Evolutionary conservation across 352 stramenopile species (phyloP).

Genomic region (Globisporangium nagaii): DNA sequence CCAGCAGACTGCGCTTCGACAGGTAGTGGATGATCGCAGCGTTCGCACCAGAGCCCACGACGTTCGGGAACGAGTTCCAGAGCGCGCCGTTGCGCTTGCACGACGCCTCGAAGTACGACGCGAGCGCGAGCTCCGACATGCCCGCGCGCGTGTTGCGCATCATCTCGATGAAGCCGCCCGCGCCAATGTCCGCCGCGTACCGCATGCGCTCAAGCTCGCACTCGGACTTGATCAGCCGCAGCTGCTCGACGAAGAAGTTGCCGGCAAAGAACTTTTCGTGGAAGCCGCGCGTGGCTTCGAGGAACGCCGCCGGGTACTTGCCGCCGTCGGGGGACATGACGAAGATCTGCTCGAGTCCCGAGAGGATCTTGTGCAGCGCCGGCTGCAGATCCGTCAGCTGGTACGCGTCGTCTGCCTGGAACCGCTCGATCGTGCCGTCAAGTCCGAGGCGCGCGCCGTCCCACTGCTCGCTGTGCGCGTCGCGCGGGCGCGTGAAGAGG

Average conservation of each 20-base stretch:
- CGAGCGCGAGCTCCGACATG: conserved; percentile 72
- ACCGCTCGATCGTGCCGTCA: conserved; percentile 49
- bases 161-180: conserved; percentile 67
- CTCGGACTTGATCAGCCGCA: conserved; percentile 70
- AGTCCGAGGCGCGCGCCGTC: conserved; percentile 66
- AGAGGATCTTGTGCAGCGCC: conserved; percentile 50
- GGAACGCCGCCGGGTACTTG: conserved; percentile 44
- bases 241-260: conserved; percentile 67
- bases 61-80: conserved; percentile 79
- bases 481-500: conserved; percentile 70
- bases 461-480: conserved; percentile 80
- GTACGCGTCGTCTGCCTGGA: conserved; percentile 62
- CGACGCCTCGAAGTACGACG: conserved; percentile 59
- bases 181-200: conserved; percentile 61
- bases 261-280: conserved; percentile 71
- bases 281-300: conserved; percentile 53
- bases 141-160: conserved; percentile 57
- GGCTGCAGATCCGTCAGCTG: conserved; percentile 52
- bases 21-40: conserved; percentile 84
- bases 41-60: conserved; percentile 73
- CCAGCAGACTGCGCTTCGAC: conserved; percentile 57
- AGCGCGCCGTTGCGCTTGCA: conserved; percentile 71
- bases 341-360: conserved; percentile 57
- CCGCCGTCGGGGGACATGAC: conserved; percentile 56
- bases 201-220: conserved; percentile 74